These are phyloP conservation scores for Lablab purpureus DNA, from an alignment of 306 rosid species.

Conservation along the genomic window DNA sequence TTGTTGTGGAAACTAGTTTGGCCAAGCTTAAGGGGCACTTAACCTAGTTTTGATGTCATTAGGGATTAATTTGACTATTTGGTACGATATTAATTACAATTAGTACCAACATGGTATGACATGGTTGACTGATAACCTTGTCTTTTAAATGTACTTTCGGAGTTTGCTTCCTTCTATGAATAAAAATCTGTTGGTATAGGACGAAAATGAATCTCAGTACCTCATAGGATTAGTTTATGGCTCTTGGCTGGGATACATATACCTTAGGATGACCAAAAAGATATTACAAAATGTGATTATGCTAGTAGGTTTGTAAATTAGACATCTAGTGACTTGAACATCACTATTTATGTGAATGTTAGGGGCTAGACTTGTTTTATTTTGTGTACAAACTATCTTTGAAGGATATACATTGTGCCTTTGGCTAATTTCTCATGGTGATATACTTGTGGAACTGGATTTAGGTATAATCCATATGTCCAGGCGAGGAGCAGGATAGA, in stretches of 20 bases:
- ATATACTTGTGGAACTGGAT: conserved; percentile 42
- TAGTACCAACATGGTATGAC: neutral
- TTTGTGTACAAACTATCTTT: neutral
- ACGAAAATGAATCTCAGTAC: neutral
- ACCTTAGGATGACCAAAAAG: neutral
- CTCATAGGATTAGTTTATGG: neutral
- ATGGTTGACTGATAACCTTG: neutral
- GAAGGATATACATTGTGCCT: neutral
- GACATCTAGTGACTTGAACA: neutral
- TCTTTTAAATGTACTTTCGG: neutral
- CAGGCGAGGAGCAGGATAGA: conserved; percentile 98
- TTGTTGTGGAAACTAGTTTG: neutral
- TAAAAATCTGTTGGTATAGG: no score
- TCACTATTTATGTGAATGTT: neutral
- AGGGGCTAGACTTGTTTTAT: neutral
- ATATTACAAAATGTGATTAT: neutral
- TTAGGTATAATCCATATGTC: conserved; percentile 96
- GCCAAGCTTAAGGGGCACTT: neutral
- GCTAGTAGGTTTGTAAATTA: neutral
- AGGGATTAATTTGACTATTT: neutral
- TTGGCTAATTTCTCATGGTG: neutral
- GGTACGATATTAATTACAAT: neutral
- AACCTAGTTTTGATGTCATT: neutral
- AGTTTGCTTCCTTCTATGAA: neutral
- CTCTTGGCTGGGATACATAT: neutral